Evolutionary conservation across 257 asterid species (phyloP).

Genomic region (Salvia miltiorrhiza): DNA sequence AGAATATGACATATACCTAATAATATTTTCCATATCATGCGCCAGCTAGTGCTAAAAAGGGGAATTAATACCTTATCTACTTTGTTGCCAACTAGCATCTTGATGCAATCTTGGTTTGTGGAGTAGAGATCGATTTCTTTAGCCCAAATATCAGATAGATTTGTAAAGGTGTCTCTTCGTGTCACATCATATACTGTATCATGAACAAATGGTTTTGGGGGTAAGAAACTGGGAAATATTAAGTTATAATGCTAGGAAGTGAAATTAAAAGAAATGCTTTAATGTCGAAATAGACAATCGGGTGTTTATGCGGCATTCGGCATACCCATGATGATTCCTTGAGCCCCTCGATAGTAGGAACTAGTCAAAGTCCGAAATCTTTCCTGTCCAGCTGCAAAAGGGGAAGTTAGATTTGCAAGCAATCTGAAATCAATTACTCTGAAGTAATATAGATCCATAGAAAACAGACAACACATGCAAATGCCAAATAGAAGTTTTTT

Average conservation of each 20-base stretch:
- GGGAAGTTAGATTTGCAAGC: constrained; percentile 7
- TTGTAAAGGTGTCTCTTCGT: constrained; percentile 75
- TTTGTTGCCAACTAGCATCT: constrained; percentile 96
- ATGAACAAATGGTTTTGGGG: background rate
- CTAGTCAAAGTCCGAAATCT: constrained; percentile 68
- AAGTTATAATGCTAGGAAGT: constrained; percentile 3
- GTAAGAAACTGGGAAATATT: background rate
- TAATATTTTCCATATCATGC: no score
- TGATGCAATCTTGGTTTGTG: constrained; percentile 82
- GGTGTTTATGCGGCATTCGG: background rate
- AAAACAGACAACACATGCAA: background rate
- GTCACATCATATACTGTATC: constrained; percentile 83
- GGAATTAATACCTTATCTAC: constrained; percentile 76
- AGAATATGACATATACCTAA: no score
- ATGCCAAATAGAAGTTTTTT: background rate
- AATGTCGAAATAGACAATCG: constrained; percentile 1
- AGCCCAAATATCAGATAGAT: constrained; percentile 86
- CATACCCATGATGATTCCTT: constrained; percentile 69
- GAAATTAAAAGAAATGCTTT: background rate
- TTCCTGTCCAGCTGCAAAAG: constrained; percentile 65
- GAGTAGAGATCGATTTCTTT: constrained; percentile 86
- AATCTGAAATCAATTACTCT: background rate
- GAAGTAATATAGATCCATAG: background rate
- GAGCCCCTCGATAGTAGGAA: constrained; percentile 71
- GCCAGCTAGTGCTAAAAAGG: background rate